Base-by-base conservation (phyloP, 768 basidiomycete genomes). In the Lepiota brunneoincarnata region DNA sequence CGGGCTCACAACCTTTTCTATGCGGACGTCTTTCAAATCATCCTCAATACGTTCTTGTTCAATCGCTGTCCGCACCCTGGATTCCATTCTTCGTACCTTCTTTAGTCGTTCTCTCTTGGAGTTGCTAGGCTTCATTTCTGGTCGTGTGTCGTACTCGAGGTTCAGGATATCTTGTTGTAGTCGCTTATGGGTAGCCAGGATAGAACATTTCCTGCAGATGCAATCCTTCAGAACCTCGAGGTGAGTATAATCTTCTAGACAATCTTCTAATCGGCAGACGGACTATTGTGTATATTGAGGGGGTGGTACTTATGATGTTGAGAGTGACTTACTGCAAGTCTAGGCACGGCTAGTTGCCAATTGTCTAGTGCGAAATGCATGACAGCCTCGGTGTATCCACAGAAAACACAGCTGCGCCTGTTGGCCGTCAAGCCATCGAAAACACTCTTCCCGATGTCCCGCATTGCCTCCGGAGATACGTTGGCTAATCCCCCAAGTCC, bases 341-440 rank as follows among this genome's bases (percentile, higher is more conserved):
- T 75, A 17, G 91, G 91, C 12, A 93, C 72, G 24, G 86, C 78
- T 39, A 95, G 72, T 66, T 91, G 88, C 83, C 89, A 84, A 62
- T 85, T 92, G 65, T 94, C 89, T 59, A 94, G 87, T 1, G 86
- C 75, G 65, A 93, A 95, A 66, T 89, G 93, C 87, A 90, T 93
- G 58, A 93, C 93, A 2, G 93, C 90, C 64, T 95, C 93, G 12
- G 92, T 93, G 66, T 96, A 98, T 15, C 92, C 93, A 64, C 96
- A 98, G 46, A 82, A 77, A 43, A 90, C 77, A 63, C 96, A 98
- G 58, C 89, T 91, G 54, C 94, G 75, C 57, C 93, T 73, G 62
- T 96, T 93, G 2, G 95, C 93, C 1, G 93, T 93, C 56, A 98
- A 72, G 0, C 93, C 93, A 58, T 96, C 93, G 61, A 93, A 96